These are phyloP conservation scores for Tremella mesenterica DNA, from an alignment of 768 basidiomycete genomes.

Conservation along the genomic window DNA sequence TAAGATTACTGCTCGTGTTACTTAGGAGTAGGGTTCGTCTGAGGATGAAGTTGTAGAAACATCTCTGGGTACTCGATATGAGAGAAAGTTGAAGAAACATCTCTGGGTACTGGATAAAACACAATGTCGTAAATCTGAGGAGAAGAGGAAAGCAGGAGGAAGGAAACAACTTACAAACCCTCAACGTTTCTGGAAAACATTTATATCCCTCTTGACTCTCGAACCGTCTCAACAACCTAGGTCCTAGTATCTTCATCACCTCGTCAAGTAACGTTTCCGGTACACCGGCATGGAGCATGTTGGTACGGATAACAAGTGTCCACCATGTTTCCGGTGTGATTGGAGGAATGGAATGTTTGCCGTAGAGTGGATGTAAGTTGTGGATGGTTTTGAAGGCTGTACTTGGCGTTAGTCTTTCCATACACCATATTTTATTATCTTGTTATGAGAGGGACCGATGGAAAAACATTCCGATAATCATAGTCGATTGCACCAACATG, in stretches of 20 bases:
- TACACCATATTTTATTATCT: too few species aligned
- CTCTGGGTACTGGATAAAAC: too few species aligned
- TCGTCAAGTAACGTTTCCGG: too few species aligned
- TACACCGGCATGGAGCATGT: constrained; percentile 32
- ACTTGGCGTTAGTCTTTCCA: not conserved
- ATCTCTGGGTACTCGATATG: too few species aligned
- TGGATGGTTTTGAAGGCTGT: constrained; percentile 33
- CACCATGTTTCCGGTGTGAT: constrained; percentile 38
- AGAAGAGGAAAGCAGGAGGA: not conserved
- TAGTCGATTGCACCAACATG: too few species aligned
- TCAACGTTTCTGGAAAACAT: constrained; percentile 33
- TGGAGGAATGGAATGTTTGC: constrained; percentile 23
- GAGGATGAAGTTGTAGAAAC: too few species aligned
- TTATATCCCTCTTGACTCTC: constrained; percentile 35
- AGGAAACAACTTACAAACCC: constrained; percentile 18
- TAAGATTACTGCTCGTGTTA: too few species aligned
- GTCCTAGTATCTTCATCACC: constrained; percentile 17
- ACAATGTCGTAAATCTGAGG: too few species aligned
- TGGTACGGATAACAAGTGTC: constrained; percentile 32
- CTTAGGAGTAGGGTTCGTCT: too few species aligned
- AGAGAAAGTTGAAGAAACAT: too few species aligned
- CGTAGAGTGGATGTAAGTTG: constrained; percentile 29
- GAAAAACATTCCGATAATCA: too few species aligned
- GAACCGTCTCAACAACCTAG: constrained; percentile 32
- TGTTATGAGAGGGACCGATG: too few species aligned